Evolutionary conservation across 2,329 filamentous ascomycete genomes (phyloP).

Genomic region (Boeremia lycopersici): DNA sequence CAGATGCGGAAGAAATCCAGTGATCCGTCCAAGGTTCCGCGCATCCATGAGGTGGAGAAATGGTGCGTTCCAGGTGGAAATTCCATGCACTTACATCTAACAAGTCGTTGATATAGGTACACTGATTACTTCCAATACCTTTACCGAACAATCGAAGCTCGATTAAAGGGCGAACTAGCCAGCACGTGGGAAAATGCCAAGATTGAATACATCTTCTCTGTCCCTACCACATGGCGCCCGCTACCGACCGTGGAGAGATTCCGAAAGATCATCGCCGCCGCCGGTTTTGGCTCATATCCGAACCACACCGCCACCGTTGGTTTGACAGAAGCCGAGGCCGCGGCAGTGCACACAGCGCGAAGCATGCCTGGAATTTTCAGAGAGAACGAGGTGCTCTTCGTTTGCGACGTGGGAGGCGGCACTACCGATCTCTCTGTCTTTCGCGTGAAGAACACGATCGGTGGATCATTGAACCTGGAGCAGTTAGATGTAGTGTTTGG

Average conservation of each 20-base stretch:
- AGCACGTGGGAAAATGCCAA: constrained; percentile 48
- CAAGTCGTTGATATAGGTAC: constrained; percentile 48
- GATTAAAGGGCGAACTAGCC: constrained; percentile 46
- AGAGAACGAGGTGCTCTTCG: constrained; percentile 52
- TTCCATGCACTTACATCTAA: constrained; percentile 28
- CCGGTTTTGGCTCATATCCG: constrained; percentile 55
- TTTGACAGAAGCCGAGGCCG: constrained; percentile 61
- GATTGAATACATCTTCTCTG: constrained; percentile 62
- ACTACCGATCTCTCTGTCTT: constrained; percentile 52
- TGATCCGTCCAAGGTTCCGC: constrained; percentile 17
- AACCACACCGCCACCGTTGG: constrained; percentile 52
- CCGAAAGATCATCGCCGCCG: constrained; percentile 53
- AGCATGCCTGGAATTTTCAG: constrained; percentile 15
- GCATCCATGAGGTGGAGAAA: constrained; percentile 56
- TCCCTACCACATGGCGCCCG: constrained; percentile 63
- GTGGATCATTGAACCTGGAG: constrained; percentile 25
- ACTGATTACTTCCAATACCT: constrained; percentile 56
- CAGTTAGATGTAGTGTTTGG: constrained; percentile 47
- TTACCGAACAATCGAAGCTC: constrained; percentile 56
- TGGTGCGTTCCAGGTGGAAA: background rate
- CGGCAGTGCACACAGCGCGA: constrained; percentile 55
- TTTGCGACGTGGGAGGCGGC: constrained; percentile 59
- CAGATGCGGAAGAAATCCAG: constrained; percentile 11
- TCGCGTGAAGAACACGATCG: constrained; percentile 31
- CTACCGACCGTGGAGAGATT: constrained; percentile 59